Base-by-base conservation (phyloP, 1,139 yeast species). In the Trichomonascaceae sp. region DNA sequence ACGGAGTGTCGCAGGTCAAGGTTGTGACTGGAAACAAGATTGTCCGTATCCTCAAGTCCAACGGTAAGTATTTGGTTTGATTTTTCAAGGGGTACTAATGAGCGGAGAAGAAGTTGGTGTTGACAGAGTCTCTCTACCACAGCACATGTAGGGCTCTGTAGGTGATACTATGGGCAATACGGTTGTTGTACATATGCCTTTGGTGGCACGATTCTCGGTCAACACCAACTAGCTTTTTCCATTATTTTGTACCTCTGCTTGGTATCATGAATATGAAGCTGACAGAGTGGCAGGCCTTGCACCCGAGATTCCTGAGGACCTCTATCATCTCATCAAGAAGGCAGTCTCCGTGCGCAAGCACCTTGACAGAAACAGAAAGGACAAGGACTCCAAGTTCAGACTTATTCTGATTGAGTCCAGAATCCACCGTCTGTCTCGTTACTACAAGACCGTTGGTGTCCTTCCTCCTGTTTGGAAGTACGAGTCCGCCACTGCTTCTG, bases 341-440 rank as follows among this genome's bases (percentile, higher is more conserved):
- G 99, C 99, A 67, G 97, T 89, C 61, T 64, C 96, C 55, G 95
- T 92, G 69, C 87, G 99, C 84, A 92, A 92, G 82, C 99, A 89
- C 74, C 81, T 89, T 67, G 99, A 92, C 75, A 84, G 93, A 74
- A 89, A 89, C 96, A 85, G 99, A 81, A 92, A 89, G 78, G 99
- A 89, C 74, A 87, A 89, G 79, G 98, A 89, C 74, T 89, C 98
- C 59, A 89, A 89, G 75, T 89, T 92, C 93, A 85, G 99, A 80
- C 84, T 89, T 65, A 89, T 89, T 89, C 80, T 89, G 71, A 85
- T 92, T 66, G 99, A 89, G 75, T 87, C 97, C 51, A 85, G 98
- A 84, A 89, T 89, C 74, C 99, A 89, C 93, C 89, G 99, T 80
- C 82, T 89, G 68, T 94, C 98, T 57, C 84, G 99, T 77, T 89